phyloP scores from a whole-genome alignment of 1,139 yeast genomes.

The Magnusiomyces paraingens region DNA sequence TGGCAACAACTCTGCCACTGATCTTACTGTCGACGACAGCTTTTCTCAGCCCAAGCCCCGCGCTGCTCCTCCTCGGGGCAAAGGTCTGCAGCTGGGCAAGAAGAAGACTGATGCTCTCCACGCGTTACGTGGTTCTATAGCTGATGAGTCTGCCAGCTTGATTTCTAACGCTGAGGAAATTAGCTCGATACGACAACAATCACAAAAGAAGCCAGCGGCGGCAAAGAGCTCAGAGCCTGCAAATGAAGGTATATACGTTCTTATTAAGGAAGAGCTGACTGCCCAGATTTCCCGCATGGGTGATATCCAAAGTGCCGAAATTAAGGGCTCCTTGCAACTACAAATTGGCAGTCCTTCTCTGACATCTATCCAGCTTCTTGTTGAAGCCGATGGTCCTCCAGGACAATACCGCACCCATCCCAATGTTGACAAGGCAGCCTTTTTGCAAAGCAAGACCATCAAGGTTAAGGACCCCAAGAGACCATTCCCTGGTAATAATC shows the following conservation, averaged over 20 bases:
- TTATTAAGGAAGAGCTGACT: conserved; percentile 68
- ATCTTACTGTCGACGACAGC: background rate
- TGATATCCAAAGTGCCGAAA: conserved; percentile 61
- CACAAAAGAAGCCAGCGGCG: conserved; percentile 5
- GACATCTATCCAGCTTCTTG: conserved; percentile 57
- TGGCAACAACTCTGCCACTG: no score
- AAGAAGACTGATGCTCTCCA: conserved; percentile 41
- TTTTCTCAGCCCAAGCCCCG: conserved; percentile 7
- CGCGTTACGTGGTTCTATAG: conserved; percentile 37
- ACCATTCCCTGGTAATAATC: conserved; percentile 87
- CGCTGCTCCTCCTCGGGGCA: conserved; percentile 46
- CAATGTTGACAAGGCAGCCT: conserved; percentile 75
- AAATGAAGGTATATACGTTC: conserved; percentile 74
- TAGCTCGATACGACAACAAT: background rate
- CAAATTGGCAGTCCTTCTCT: conserved; percentile 70
- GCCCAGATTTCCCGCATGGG: conserved; percentile 87
- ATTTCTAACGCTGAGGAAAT: conserved; percentile 20
- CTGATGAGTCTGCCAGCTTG: conserved; percentile 30
- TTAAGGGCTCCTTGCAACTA: conserved; percentile 86
- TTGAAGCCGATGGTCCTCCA: conserved; percentile 44
- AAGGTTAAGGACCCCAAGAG: conserved; percentile 71
- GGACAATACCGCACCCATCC: conserved; percentile 89
- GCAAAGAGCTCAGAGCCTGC: conserved; percentile 17
- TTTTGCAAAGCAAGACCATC: conserved; percentile 51
- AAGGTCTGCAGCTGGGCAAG: conserved; percentile 79